Evolutionary conservation across 306 rosid genomes (phyloP), one percentile per base, ranked within the genome.

Genomic region (Alnus rubra): DNA sequence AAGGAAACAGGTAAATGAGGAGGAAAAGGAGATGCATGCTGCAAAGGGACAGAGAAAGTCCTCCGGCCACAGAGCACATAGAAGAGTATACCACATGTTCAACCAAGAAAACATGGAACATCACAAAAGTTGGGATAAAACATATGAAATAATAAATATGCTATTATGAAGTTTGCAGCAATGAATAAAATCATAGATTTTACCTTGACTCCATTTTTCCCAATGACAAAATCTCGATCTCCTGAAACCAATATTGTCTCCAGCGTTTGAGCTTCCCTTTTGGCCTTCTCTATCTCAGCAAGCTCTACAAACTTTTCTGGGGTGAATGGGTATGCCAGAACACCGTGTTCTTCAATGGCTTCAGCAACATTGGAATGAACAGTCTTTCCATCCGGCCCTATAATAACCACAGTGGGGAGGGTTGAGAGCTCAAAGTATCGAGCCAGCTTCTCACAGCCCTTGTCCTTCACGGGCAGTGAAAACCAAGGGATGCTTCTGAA

Each of bases 331-430:
- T 85, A 93, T 45, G 96, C 96, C 76, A 65, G 69, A 74, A 67
- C 1, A 10, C 92, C 96, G 70, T 93, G 90, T 13, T 90, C 89
- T 49, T 87, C 83, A 80, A 91, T 62, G 54, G 82, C 84, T 67
- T 89, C 92, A 2, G 55, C 89, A 63, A 80, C 90, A 74, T 90
- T 90, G 63, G 84, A 44, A 48, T 84, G 82, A 74, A 88, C 69
- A 47, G 96, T 90, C 76, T 87, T 87, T 44, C 96, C 96, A 80
- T 90, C 92, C 45, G 89, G 78, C 68, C 96, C 97, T 78, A 93
- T 78, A 71, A 93, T 82, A 79, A 84, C 87, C 77, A 93, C 59
- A 31, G 91, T 82, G 10, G 96, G 97, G 16, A 90, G 84, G 77
- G 82, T 64, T 58, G 87, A 59, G 5, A 90, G 82, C 74, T 86